Conservation (phyloP, 495 filamentous ascomycete genomes). For the Penicillium paradoxum region DNA sequence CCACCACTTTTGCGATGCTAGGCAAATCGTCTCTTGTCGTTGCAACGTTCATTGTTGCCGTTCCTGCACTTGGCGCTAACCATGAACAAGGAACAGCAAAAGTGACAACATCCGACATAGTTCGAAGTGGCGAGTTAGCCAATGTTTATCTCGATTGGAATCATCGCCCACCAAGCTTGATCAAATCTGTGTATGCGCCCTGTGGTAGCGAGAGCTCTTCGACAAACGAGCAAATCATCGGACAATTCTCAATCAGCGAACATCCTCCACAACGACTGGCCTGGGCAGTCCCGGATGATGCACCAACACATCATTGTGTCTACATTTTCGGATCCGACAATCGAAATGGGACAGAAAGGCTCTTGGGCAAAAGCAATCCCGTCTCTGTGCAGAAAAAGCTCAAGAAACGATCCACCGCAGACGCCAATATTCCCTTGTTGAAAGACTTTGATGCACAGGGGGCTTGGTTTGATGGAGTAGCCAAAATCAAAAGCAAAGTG, state of each 20-base stretch:
- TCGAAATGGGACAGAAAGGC: background rate
- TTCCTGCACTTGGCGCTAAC: slow-evolving; percentile 1
- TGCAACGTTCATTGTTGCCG: background rate
- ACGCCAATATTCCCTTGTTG: slow-evolving; percentile 13
- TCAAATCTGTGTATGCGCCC: slow-evolving; percentile 3
- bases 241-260: background rate
- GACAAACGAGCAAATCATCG: background rate
- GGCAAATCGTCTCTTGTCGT: background rate
- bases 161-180: background rate
- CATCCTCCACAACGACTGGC: slow-evolving; percentile 9
- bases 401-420: slow-evolving; percentile 7
- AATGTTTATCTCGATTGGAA: slow-evolving; percentile 9
- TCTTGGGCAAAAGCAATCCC: slow-evolving; percentile 10
- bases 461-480: slow-evolving; percentile 27
- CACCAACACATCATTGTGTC: slow-evolving; percentile 4
- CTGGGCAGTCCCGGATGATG: slow-evolving; percentile 10
- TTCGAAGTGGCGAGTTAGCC: slow-evolving; percentile 7
- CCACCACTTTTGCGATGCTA: background rate
- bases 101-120: slow-evolving; percentile 3
- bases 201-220: background rate
- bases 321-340: background rate
- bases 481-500: slow-evolving; percentile 13
- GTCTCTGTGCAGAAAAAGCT: slow-evolving; percentile 1
- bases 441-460: slow-evolving; percentile 24
- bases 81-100: background rate